Evolutionary conservation across 352 stramenopile genomes (phyloP).

Genomic region (Phytophthora multivora): DNA sequence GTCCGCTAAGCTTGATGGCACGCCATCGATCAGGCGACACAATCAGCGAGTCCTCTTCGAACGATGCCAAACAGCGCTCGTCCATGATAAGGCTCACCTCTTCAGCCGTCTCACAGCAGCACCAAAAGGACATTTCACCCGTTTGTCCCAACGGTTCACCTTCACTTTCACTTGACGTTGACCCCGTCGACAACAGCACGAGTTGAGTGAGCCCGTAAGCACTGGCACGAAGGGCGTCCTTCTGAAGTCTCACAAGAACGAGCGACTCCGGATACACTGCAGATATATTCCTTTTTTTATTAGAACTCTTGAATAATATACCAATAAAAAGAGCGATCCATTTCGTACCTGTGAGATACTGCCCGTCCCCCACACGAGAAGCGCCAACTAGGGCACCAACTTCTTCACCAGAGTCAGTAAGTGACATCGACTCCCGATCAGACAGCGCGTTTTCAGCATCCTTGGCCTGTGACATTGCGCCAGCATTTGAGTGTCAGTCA

Average conservation of each 20-base stretch:
- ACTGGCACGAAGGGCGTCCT: conserved; percentile 72
- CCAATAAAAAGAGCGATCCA: not conserved
- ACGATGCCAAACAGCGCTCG: conserved; percentile 68
- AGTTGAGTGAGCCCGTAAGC: conserved; percentile 84
- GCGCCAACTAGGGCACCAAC: not conserved
- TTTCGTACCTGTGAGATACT: conserved; percentile 72
- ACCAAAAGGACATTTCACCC: conserved; percentile 73
- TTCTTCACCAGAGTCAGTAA: conserved; percentile 25
- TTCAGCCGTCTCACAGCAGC: conserved; percentile 85
- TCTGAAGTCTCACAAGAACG: conserved; percentile 77
- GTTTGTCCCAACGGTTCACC: conserved; percentile 16
- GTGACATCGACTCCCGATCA: conserved; percentile 26
- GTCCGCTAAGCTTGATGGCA: conserved; percentile 84
- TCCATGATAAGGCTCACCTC: conserved; percentile 85
- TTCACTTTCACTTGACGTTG: conserved; percentile 14
- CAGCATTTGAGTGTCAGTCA: not conserved
- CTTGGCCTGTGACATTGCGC: conserved; percentile 41
- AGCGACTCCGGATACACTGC: conserved; percentile 80
- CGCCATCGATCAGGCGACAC: conserved; percentile 86
- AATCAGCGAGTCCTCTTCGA: conserved; percentile 76
- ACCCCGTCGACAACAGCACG: conserved; percentile 57
- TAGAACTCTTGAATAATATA: not conserved
- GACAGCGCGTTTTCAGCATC: conserved; percentile 52
- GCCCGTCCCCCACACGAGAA: conserved; percentile 61
- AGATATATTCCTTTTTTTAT: conserved; percentile 1